A percentile compares a stretch with the other conserved stretches of the same genome.
Conservation (phyloP, 495 filamentous ascomycete genomes). For the Darksidea phi region DNA sequence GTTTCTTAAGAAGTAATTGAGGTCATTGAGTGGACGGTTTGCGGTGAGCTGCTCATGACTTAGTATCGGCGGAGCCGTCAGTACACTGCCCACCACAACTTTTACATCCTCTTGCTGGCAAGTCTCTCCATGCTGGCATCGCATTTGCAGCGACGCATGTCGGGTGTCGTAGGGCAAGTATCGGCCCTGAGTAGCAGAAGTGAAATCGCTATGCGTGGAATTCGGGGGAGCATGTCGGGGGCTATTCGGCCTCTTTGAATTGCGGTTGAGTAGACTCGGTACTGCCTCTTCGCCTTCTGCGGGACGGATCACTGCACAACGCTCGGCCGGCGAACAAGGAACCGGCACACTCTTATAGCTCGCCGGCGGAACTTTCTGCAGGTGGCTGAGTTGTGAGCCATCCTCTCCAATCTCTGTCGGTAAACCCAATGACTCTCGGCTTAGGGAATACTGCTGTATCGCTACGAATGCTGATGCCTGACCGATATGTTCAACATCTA, state of each 20-base stretch:
- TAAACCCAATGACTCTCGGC: too few species aligned
- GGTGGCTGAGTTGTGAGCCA: neutral
- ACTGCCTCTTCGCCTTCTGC: neutral
- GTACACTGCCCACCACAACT: neutral
- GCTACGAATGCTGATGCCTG: too few species aligned
- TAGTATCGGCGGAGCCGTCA: slow-evolving; percentile 12
- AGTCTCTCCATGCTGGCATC: neutral
- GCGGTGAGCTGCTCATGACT: slow-evolving; percentile 4
- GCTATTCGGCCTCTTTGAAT: neutral
- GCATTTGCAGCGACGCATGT: neutral
- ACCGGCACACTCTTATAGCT: neutral
- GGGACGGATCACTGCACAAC: neutral
- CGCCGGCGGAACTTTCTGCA: neutral
- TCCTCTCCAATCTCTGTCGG: neutral
- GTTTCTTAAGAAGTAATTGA: slow-evolving; percentile 15
- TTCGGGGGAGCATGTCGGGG: neutral
- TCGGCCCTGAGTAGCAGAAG: slow-evolving; percentile 11
- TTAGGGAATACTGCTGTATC: too few species aligned
- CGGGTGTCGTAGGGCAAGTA: slow-evolving; percentile 24
- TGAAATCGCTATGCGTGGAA: slow-evolving; percentile 11
- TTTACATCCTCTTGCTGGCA: neutral
- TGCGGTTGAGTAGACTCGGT: slow-evolving; percentile 5
- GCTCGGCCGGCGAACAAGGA: neutral
- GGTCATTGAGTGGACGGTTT: slow-evolving; percentile 4
- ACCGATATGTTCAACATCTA: too few species aligned